Percentiles rank a stretch among this genome's conserved stretches.
Conservation (phyloP, 495 filamentous ascomycete species). For the Penicillium simplicissimum region DNA sequence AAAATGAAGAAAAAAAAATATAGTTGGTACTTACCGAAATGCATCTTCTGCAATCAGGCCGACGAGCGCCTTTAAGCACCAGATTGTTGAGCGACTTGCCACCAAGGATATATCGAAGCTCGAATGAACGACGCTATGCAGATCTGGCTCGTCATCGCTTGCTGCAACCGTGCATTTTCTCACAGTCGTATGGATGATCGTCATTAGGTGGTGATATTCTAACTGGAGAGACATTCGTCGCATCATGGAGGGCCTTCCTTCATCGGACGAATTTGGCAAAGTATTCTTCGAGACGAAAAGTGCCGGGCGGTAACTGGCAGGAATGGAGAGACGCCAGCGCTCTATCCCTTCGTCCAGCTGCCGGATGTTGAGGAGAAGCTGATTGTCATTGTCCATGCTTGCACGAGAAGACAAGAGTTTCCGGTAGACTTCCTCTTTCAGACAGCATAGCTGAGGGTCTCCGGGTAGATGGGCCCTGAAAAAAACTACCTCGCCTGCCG, state of each 20-base stretch:
- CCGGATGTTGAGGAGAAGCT: slow-evolving; percentile 18
- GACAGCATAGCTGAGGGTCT: slow-evolving; percentile 12
- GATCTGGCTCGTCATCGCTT: slow-evolving; percentile 9
- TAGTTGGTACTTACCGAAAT: slow-evolving; percentile 12
- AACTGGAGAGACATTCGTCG: slow-evolving; percentile 17
- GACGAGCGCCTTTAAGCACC: slow-evolving; percentile 14
- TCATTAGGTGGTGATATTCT: slow-evolving; percentile 21
- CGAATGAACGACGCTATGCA: slow-evolving; percentile 26
- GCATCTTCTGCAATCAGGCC: slow-evolving; percentile 8
- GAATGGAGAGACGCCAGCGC: slow-evolving; percentile 21
- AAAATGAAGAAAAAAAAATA: not conserved
- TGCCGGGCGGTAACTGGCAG: slow-evolving; percentile 12
- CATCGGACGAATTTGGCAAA: not conserved
- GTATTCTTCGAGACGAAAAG: slow-evolving; percentile 17
- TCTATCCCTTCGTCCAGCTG: slow-evolving; percentile 24
- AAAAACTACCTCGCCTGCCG: not conserved
- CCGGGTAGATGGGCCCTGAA: slow-evolving; percentile 8
- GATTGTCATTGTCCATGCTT: slow-evolving; percentile 10
- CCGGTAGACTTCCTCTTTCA: slow-evolving; percentile 21
- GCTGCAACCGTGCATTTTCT: slow-evolving; percentile 16
- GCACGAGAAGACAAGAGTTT: slow-evolving; percentile 17
- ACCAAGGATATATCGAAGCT: slow-evolving; percentile 23
- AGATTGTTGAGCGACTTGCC: slow-evolving; percentile 21
- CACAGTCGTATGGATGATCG: slow-evolving; percentile 21
- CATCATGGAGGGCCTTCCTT: not conserved